These are phyloP conservation scores for Lachancea kluyveri DNA, from an alignment of 805 yeast genomes.

Conservation along the genomic window DNA sequence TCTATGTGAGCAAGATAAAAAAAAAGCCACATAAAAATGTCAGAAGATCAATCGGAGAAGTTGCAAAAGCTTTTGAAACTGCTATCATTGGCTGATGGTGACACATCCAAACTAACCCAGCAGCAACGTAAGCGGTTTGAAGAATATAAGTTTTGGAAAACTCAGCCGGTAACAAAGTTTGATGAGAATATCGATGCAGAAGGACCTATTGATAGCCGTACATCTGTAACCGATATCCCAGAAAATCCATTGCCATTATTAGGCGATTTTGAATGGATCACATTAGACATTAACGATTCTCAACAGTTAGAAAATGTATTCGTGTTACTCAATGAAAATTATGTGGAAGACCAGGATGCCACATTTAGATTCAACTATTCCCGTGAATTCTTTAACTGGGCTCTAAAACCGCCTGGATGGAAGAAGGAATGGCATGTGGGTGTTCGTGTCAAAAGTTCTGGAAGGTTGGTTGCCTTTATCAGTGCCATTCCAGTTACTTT, in stretches of 20 bases:
- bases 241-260: constrained; percentile 64
- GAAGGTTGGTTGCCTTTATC: constrained; percentile 84
- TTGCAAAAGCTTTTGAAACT: constrained; percentile 47
- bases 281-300: constrained; percentile 54
- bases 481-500: constrained; percentile 80
- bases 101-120: constrained; percentile 40
- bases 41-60: constrained; percentile 19
- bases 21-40: no score
- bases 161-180: constrained; percentile 86
- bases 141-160: constrained; percentile 94
- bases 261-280: constrained; percentile 84
- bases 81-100: constrained; percentile 34
- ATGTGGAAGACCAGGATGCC: constrained; percentile 92
- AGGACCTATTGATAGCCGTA: constrained; percentile 72
- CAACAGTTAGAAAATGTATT: constrained; percentile 71
- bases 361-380: constrained; percentile 88
- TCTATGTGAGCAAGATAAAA: no score
- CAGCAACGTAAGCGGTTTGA: constrained; percentile 67
- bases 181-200: constrained; percentile 61
- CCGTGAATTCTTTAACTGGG: constrained; percentile 82
- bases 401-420: constrained; percentile 92
- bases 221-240: constrained; percentile 68
- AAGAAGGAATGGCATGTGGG: constrained; percentile 85
- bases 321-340: constrained; percentile 75
- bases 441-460: constrained; percentile 72